Evolutionary conservation across 2,329 filamentous ascomycete species (phyloP).

Genomic region (Akanthomyces lecanii): DNA sequence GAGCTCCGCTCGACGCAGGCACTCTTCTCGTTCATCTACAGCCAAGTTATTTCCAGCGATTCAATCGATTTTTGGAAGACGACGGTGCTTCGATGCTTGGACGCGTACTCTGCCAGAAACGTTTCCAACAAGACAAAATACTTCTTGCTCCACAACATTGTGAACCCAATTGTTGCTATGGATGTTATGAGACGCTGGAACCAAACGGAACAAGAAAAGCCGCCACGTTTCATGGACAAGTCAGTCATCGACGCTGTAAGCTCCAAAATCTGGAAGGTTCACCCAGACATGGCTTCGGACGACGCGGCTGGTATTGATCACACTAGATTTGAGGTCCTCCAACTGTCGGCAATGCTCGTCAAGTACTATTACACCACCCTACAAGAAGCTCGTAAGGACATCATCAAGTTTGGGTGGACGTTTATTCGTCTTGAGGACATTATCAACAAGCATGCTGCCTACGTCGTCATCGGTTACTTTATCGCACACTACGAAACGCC

Average conservation of each 20-base stretch:
- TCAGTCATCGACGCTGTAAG: slow-evolving; percentile 85
- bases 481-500: slow-evolving; percentile 96
- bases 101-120: slow-evolving; percentile 74
- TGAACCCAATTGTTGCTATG: slow-evolving; percentile 95
- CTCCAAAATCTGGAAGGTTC: slow-evolving; percentile 89
- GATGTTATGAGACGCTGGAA: slow-evolving; percentile 85
- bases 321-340: slow-evolving; percentile 90
- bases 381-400: slow-evolving; percentile 90
- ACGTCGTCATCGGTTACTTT: slow-evolving; percentile 96
- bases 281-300: slow-evolving; percentile 75
- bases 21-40: slow-evolving; percentile 79
- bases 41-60: slow-evolving; percentile 75
- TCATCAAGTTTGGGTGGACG: slow-evolving; percentile 99
- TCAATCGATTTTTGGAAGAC: slow-evolving; percentile 83
- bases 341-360: slow-evolving; percentile 89
- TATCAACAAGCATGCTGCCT: slow-evolving; percentile 98
- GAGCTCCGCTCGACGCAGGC: slow-evolving; percentile 74
- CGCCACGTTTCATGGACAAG: slow-evolving; percentile 76
- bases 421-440: slow-evolving; percentile 98
- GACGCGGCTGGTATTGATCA: slow-evolving; percentile 88
- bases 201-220: slow-evolving; percentile 49
- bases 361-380: slow-evolving; percentile 89
- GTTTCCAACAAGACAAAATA: slow-evolving; percentile 87
- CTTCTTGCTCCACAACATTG: slow-evolving; percentile 84
- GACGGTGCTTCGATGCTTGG: slow-evolving; percentile 78